Percentiles rank a stretch among this genome's conserved stretches.
These are phyloP conservation scores for Protea cynaroides DNA, from an alignment of 164 flowering plant species.

Conservation along the genomic window DNA sequence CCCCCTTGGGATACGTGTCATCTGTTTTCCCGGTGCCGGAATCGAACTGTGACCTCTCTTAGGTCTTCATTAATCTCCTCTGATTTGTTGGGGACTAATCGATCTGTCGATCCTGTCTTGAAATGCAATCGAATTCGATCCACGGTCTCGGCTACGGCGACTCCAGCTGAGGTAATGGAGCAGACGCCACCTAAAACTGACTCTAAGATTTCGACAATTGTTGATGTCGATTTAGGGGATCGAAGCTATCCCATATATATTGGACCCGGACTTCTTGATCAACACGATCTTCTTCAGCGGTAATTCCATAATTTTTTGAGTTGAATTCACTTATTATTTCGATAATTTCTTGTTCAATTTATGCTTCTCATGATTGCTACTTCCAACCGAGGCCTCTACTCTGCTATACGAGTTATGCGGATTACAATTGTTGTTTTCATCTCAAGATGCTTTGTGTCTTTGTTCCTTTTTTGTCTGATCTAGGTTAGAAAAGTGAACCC, in stretches of 20 bases:
- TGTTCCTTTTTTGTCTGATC: background rate
- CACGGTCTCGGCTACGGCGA: slow-evolving; percentile 27
- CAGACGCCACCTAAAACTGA: slow-evolving; percentile 22
- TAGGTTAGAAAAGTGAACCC: background rate
- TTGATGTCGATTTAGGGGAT: slow-evolving; percentile 83
- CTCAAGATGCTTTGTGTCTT: background rate
- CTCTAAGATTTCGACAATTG: slow-evolving; percentile 46
- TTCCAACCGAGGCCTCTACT: background rate
- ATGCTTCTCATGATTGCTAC: background rate
- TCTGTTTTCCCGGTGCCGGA: slow-evolving; percentile 10
- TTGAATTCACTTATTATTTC: background rate
- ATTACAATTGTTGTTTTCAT: background rate
- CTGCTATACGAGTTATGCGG: background rate
- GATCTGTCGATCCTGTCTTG: slow-evolving; percentile 1
- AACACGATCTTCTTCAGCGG: slow-evolving; percentile 87
- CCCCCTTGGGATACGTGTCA: background rate
- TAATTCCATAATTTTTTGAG: slow-evolving; percentile 11
- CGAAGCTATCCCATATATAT: slow-evolving; percentile 97
- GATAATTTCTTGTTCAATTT: background rate
- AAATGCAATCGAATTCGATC: slow-evolving; percentile 10
- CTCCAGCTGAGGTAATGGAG: slow-evolving; percentile 54
- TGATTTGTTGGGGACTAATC: slow-evolving; percentile 12
- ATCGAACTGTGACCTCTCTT: slow-evolving; percentile 2
- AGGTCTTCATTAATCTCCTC: slow-evolving; percentile 7
- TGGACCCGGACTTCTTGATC: slow-evolving; percentile 79